phyloP scores from a whole-genome alignment of 805 yeast species.

The Yamadazyma akitaensis region DNA sequence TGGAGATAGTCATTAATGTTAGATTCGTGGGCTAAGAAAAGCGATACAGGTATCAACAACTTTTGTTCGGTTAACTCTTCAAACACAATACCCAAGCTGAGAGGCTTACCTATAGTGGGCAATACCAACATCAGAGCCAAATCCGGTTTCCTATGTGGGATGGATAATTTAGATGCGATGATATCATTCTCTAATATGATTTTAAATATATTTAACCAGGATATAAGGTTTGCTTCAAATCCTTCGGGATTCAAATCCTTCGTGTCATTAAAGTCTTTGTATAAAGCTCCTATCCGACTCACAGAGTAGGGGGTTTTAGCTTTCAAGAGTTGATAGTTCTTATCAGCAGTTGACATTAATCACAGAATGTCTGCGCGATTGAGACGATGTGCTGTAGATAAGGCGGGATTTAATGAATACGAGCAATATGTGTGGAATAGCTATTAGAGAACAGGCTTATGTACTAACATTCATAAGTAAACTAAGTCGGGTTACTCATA shows the following conservation, averaged over 20 bases:
- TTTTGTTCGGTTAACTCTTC: conserved; percentile 21
- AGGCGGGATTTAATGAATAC: background rate
- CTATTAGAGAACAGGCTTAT: too few relatives aligned
- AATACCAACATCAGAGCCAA: conserved; percentile 20
- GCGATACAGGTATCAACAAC: conserved; percentile 19
- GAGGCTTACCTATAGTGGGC: conserved; percentile 32
- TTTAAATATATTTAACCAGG: conserved; percentile 26
- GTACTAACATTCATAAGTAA: too few relatives aligned
- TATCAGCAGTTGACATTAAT: background rate
- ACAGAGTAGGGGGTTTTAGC: conserved; percentile 7
- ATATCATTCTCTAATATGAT: conserved; percentile 16
- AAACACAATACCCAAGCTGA: conserved; percentile 22
- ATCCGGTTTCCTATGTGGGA: conserved; percentile 11
- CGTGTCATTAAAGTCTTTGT: conserved; percentile 30
- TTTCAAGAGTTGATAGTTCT: conserved; percentile 7
- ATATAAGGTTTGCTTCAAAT: conserved; percentile 38
- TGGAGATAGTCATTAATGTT: conserved; percentile 9
- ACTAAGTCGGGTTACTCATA: too few relatives aligned
- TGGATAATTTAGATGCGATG: conserved; percentile 16
- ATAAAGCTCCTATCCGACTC: conserved; percentile 18
- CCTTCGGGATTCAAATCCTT: conserved; percentile 40
- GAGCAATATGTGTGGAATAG: too few relatives aligned
- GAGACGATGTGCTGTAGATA: background rate
- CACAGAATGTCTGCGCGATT: background rate
- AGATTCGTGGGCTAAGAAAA: conserved; percentile 5